A percentile compares a stretch with the other conserved stretches of the same genome.
phyloP scores from a whole-genome alignment of 768 basidiomycete genomes.

The Tylopilus intermedius region DNA sequence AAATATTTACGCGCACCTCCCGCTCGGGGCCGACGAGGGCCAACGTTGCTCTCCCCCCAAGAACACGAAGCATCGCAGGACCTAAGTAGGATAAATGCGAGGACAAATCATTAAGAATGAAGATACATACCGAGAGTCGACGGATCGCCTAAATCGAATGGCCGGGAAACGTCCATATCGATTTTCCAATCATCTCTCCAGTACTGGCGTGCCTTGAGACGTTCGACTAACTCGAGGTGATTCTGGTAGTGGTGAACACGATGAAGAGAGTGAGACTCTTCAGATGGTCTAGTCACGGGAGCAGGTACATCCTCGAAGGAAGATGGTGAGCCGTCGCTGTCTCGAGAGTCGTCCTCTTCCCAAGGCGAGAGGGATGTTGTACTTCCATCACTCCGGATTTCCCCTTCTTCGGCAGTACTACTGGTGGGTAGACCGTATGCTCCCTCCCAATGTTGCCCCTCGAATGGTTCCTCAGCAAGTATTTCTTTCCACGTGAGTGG shows the following conservation, averaged over 20 bases:
- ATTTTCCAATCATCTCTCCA: conserved; percentile 67
- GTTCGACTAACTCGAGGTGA: conserved; percentile 56
- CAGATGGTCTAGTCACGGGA: background rate
- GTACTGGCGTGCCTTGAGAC: conserved; percentile 60
- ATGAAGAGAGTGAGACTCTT: background rate
- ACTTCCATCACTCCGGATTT: conserved; percentile 49
- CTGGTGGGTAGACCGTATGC: conserved; percentile 54
- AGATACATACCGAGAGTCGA: conserved; percentile 59
- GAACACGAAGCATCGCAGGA: conserved; percentile 38
- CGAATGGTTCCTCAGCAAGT: conserved; percentile 75
- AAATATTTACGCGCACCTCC: conserved; percentile 32
- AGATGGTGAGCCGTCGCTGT: conserved; percentile 13
- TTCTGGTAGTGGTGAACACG: conserved; percentile 2
- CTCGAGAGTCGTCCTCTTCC: conserved; percentile 44
- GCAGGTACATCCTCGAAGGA: conserved; percentile 15
- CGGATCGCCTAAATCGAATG: conserved; percentile 63
- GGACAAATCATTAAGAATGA: background rate
- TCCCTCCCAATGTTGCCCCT: conserved; percentile 83
- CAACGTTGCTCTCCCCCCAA: conserved; percentile 36
- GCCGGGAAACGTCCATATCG: conserved; percentile 36
- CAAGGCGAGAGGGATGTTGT: conserved; percentile 66
- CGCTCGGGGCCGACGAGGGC: conserved; percentile 37
- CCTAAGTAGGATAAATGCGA: conserved; percentile 30
- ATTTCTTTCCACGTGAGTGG: conserved; percentile 74
- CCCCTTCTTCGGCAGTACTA: conserved; percentile 39